Base-by-base conservation (phyloP, 768 basidiomycete species). In the Kondoa malvinella region DNA sequence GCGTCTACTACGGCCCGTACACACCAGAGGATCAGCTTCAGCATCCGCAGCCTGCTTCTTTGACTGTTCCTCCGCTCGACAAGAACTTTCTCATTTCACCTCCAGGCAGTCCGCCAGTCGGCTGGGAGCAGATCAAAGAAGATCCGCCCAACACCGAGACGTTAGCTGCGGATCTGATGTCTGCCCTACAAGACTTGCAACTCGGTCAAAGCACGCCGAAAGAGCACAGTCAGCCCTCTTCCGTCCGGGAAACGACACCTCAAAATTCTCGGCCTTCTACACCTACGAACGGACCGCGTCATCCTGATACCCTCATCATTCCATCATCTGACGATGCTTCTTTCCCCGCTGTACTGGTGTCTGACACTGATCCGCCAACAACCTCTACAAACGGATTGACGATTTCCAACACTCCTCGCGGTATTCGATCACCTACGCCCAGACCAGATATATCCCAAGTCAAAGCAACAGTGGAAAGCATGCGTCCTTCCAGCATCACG, bases 21-120 rank as follows among this genome's bases (percentile, higher is more conserved):
- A 77, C 76, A 27, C 71, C 72, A 1, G 70, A 74, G 21, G 67
- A 74, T 32, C 74, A 71, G 58, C 72, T 74, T 71, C 72, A 64
- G 75, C 68, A 59, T 63, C 71, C 26, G 63, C 50, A 62, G 56
- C 26, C 17, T 30, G 79, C 81, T 72, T 84, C 85, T 73, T 82
- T 92, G 34, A 83, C 81, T 56, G 90, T 92, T 0, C 94, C 94
- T 0, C 78, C 82, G 0, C 72, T 85, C 50, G 87, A 92, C 73
- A 90, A 90, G 78, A 97, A 97, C 78, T 97, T 96, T 78, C 82
- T 99, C 60, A 92, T 99, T 71, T 97, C 95, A 0, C 95, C 95
- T 0, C 95, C 95, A 2, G 95, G 95, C 2, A 95, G 92, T 0
- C 95, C 95, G 0, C 95, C 95, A 0, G 85, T 92, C 0, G 95